Evolutionary conservation across 169 alveolate species (phyloP), one percentile per base, ranked within the genome.

Genomic region (Cryptosporidium bovis): DNA sequence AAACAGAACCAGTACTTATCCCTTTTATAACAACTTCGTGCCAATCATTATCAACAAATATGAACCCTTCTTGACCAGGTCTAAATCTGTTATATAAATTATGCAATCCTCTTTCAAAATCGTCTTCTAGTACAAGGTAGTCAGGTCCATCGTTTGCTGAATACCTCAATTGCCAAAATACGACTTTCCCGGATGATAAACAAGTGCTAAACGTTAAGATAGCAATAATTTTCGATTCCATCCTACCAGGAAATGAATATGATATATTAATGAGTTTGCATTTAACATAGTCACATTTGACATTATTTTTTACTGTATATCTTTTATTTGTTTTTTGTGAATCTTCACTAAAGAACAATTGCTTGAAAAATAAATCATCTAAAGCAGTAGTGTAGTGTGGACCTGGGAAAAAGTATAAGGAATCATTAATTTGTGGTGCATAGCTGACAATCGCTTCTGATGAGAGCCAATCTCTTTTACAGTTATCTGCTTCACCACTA

Each of bases 251-350:
- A 62, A 77, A 77, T 6, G 87, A 56, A 40, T 58, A 77, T 0
- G 87, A 77, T 33, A 77, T 77, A 77, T 77, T n/a, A 40, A 77
- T 24, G 7, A 77, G 33, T 77, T 77, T 77, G 64, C 87, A 77
- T 46, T 77, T 77, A 18, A 77, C 34, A 40, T 44, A 77, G 36
- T 56, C 71, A 55, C 40, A n/a, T 44, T 77, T 77, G 48, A 6
- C 10, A 53, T 46, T 62, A 60, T 18, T 56, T 13, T 53, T 77
- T 58, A 27, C 18, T 7, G 34, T 8, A 7, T 46, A 6, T 62
- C 48, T 58, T 62, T 60, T 77, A 44, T 56, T 56, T 27, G 58
- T 29, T 60, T 34, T 71, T 15, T 16, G 31, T n/a, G 46, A 51
- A 2, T 13, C 62, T 50, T 77, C 71, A 16, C 0, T 8, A 24